A percentile compares a stretch with the other conserved stretches of the same genome.
These are phyloP conservation scores for Nitzschia palea DNA, from an alignment of 108 stramenopile genomes.

Conservation along the genomic window DNA sequence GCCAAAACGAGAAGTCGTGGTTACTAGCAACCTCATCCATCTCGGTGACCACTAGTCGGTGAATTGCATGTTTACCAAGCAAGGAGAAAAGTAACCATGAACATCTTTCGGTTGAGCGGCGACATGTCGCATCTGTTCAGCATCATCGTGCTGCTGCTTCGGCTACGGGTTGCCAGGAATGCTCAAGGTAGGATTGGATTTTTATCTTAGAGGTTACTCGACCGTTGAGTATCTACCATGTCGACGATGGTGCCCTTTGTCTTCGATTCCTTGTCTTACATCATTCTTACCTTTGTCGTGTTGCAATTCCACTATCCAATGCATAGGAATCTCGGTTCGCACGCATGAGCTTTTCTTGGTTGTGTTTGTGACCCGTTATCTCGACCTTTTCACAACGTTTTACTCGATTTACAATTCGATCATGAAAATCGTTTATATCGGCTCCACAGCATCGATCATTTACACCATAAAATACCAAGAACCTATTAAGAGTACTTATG, in stretches of 20 bases:
- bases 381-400: constrained; percentile 90
- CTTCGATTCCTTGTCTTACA: too few relatives aligned
- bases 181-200: constrained; percentile 67
- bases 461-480: constrained; percentile 92
- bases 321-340: constrained; percentile 92
- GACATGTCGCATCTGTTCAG: constrained; percentile 99
- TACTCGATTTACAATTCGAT: constrained; percentile 94
- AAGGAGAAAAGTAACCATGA: constrained; percentile 50
- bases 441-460: constrained; percentile 89
- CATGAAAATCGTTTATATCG: constrained; percentile 97
- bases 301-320: background rate
- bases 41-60: too few relatives aligned
- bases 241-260: background rate
- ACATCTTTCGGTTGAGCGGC: constrained; percentile 92
- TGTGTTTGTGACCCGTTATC: constrained; percentile 93
- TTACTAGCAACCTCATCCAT: too few relatives aligned
- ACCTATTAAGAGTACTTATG: constrained; percentile 94
- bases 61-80: too few relatives aligned
- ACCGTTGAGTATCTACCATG: background rate
- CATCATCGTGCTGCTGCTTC: constrained; percentile 94
- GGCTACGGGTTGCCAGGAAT: constrained; percentile 94
- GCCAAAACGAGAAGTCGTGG: too few relatives aligned
- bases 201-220: background rate
- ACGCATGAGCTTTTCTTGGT: constrained; percentile 98
- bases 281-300: too few relatives aligned